Evolutionary conservation across 768 basidiomycete genomes (phyloP), one percentile per base, ranked within the genome.

Genomic region (Boletus rex-veris): DNA sequence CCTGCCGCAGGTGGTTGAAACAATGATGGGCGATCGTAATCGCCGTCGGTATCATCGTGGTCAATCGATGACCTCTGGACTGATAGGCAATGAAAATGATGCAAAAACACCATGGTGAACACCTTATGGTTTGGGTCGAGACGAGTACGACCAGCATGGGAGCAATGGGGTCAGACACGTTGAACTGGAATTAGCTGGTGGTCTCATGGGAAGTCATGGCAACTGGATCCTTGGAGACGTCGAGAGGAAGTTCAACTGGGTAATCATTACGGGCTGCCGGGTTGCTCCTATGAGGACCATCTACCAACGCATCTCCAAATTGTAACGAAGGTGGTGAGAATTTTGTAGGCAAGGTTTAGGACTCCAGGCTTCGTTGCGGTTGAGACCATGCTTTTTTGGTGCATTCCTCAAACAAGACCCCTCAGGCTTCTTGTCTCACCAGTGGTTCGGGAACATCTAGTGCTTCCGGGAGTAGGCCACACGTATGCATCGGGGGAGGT

Each of bases 1-100:
- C 54, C 21, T 58, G 50, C 3, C 57, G 57, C 5, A 58, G 33
- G 30, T 58, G 53, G 2, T 58, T 59, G 42, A 58, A 48, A 26
- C 58, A 59, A 18, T 58, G 58, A 5, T 58, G 58, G 33, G 5
- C 59, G 58, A 3, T 15, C 50, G 33, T 58, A 48, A 11, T 19
- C 33, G 4, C 46, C 57, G 19, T 54, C 37, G 1, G 31, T 36
- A 9, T 24, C 24, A 24, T 59, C 51, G 24, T 15, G 58, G 28
- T 59, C 58, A 6, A 54, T 48, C 3, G 59, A 5, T 3, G 58
- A 57, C 37, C 28, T 49, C 16, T 59, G 58, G 16, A 59, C 50
- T 4, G 52, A 59, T 58, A 50, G 12, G 31, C 58, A 60, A 18
- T 59, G 58, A 30, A 59, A 42, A 7, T 59, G 47, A 18, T 59